A percentile compares a stretch with the other conserved stretches of the same genome.
Evolutionary conservation across 2,329 filamentous ascomycete genomes (phyloP).

Genomic region (Neopestalotiopsis sp.): DNA sequence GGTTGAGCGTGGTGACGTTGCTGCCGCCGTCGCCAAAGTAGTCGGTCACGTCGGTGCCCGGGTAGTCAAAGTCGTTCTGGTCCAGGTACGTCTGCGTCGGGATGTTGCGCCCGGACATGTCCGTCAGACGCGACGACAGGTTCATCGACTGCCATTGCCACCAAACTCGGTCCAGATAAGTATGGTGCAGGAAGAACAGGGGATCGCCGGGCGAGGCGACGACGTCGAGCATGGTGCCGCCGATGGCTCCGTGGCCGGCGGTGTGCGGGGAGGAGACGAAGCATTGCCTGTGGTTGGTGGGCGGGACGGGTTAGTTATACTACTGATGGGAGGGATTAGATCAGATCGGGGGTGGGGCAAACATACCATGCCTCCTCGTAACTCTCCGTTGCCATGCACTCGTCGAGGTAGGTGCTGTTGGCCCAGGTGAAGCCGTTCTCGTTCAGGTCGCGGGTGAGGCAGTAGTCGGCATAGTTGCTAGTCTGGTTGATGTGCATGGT

Average conservation of each 20-base stretch:
- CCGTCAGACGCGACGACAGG: constrained; percentile 27
- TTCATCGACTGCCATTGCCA: constrained; percentile 36
- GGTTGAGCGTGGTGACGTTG: constrained; percentile 32
- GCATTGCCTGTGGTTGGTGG: constrained; percentile 9
- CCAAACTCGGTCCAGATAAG: constrained; percentile 35
- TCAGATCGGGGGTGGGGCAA: constrained; percentile 7
- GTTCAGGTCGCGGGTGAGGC: constrained; percentile 16
- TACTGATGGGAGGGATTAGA: too few relatives aligned
- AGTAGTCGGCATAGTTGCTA: constrained; percentile 2
- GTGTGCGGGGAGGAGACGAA: constrained; percentile 4
- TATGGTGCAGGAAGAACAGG: constrained; percentile 38
- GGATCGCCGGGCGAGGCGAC: constrained; percentile 40
- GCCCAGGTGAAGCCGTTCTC: background rate
- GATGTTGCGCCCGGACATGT: constrained; percentile 19
- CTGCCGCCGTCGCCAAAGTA: constrained; percentile 33
- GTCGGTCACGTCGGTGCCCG: constrained; percentile 20
- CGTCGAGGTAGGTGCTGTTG: constrained; percentile 17
- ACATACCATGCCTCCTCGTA: constrained; percentile 15
- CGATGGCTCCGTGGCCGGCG: constrained; percentile 3
- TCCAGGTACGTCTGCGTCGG: constrained; percentile 8
- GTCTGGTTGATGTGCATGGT: constrained; percentile 22
- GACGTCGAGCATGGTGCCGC: constrained; percentile 20
- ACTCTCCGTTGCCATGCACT: constrained; percentile 14
- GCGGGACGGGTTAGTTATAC: too few relatives aligned
- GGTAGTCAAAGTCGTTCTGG: constrained; percentile 11